phyloP scores from a whole-genome alignment of 2,329 filamentous ascomycete species.

The Rutstroemia sydowiana region DNA sequence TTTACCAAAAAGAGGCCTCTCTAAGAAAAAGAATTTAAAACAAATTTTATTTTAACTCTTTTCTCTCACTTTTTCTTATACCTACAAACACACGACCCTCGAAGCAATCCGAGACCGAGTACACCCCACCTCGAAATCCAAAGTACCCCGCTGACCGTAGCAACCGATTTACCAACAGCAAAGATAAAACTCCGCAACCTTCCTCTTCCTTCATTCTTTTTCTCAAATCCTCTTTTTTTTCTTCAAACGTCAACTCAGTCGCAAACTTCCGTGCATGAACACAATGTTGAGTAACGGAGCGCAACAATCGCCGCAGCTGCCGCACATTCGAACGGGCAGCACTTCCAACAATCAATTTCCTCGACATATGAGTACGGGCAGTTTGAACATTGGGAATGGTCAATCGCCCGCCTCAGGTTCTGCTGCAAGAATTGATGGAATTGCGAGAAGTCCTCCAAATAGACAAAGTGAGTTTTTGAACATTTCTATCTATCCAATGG shows the following conservation, averaged over 20 bases:
- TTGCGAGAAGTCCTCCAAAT: slow-evolving; percentile 8
- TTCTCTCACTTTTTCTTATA: no score
- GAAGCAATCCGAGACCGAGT: neutral
- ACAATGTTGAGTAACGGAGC: slow-evolving; percentile 8
- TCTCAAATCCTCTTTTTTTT: neutral
- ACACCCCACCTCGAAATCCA: neutral
- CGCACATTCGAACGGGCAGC: slow-evolving; percentile 8
- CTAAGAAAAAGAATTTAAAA: no score
- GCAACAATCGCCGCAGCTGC: slow-evolving; percentile 8
- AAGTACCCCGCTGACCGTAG: neutral
- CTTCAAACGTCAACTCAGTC: neutral
- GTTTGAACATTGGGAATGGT: slow-evolving; percentile 10
- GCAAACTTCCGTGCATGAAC: neutral
- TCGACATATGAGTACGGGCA: slow-evolving; percentile 10
- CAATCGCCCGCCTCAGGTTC: neutral
- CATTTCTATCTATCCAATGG: no score
- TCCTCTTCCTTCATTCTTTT: neutral
- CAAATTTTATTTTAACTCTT: no score
- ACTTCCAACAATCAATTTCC: slow-evolving; percentile 7
- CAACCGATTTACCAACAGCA: neutral
- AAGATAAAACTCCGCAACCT: neutral
- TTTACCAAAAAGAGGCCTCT: no score
- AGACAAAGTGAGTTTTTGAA: slow-evolving; percentile 13
- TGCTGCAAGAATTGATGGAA: slow-evolving; percentile 3
- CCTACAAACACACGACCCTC: neutral